phyloP scores from a whole-genome alignment of 805 yeast species.

The Kockiozyma suomiensis region DNA sequence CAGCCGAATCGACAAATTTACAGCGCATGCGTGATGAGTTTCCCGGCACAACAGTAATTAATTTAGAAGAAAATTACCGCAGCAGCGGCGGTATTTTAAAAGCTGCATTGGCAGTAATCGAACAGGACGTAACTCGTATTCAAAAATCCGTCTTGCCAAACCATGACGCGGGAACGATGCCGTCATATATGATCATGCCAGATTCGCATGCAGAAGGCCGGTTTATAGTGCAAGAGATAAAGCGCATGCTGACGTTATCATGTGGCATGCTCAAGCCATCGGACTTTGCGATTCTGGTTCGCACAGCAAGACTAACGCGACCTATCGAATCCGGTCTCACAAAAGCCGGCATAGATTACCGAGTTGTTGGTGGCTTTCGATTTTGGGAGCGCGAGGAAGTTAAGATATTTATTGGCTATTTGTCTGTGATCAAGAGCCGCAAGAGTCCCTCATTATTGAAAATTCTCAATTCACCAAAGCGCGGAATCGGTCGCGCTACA shows the following conservation, averaged over 20 bases:
- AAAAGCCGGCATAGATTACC: conserved; percentile 60
- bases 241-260: conserved; percentile 51
- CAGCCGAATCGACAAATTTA: conserved; percentile 74
- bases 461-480: conserved; percentile 60
- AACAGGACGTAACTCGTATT: conserved; percentile 50
- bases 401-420: conserved; percentile 59
- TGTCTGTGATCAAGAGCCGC: conserved; percentile 62
- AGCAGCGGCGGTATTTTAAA: conserved; percentile 70
- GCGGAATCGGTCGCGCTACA: conserved; percentile 68
- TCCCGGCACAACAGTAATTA: conserved; percentile 46
- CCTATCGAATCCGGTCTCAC: conserved; percentile 66
- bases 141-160: conserved; percentile 21
- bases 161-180: conserved; percentile 32
- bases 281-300: conserved; percentile 73
- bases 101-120: conserved; percentile 66
- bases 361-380: conserved; percentile 69
- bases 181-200: conserved; percentile 45
- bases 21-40: conserved; percentile 50
- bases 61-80: conserved; percentile 73
- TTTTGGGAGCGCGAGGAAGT: conserved; percentile 82
- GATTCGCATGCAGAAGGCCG: conserved; percentile 59
- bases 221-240: conserved; percentile 59
- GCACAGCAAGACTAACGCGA: conserved; percentile 65
- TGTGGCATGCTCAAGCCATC: conserved; percentile 48
- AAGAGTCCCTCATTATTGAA: conserved; percentile 64